A percentile compares a stretch with the other conserved stretches of the same genome.
These are phyloP conservation scores for Gossypioides kirkii DNA, from an alignment of 345 rosid species.

Conservation along the genomic window DNA sequence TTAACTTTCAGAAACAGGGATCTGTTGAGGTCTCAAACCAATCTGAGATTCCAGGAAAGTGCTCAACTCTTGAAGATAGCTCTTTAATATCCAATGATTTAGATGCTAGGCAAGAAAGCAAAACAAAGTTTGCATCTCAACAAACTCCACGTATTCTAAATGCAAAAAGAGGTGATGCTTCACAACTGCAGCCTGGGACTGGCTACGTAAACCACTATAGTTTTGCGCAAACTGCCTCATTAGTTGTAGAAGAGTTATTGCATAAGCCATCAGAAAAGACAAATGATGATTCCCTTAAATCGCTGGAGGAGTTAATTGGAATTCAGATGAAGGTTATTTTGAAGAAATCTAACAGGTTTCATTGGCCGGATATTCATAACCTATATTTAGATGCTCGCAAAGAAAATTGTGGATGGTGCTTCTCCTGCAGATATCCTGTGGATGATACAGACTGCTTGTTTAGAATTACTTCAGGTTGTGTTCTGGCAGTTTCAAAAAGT, in stretches of 20 bases:
- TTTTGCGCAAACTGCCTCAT: conserved; percentile 67
- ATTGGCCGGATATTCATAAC: conserved; percentile 50
- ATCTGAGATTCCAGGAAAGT: conserved; percentile 22
- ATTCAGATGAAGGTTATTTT: conserved; percentile 72
- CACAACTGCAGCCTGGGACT: conserved; percentile 28
- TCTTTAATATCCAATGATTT: conserved; percentile 30
- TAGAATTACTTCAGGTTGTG: conserved; percentile 46
- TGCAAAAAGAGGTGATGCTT: conserved; percentile 23
- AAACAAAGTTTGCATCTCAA: conserved; percentile 26
- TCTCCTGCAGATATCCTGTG: conserved; percentile 50
- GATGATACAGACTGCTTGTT: conserved; percentile 70
- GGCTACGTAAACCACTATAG: conserved; percentile 62
- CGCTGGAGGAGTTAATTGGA: conserved; percentile 68
- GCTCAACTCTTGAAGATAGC: conserved; percentile 19
- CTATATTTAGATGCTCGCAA: conserved; percentile 37
- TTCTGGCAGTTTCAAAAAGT: conserved; percentile 35
- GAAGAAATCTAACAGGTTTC: conserved; percentile 52
- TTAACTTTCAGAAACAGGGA: conserved; percentile 36
- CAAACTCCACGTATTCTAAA: conserved; percentile 23
- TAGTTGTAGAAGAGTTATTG: conserved; percentile 61
- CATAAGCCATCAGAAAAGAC: conserved; percentile 45
- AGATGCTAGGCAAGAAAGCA: conserved; percentile 29
- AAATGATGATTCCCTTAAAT: conserved; percentile 30
- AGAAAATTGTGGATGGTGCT: conserved; percentile 98
- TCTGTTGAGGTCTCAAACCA: conserved; percentile 26